Conservation (phyloP, 305 asterid species). For the Fraxinus paxiana region DNA sequence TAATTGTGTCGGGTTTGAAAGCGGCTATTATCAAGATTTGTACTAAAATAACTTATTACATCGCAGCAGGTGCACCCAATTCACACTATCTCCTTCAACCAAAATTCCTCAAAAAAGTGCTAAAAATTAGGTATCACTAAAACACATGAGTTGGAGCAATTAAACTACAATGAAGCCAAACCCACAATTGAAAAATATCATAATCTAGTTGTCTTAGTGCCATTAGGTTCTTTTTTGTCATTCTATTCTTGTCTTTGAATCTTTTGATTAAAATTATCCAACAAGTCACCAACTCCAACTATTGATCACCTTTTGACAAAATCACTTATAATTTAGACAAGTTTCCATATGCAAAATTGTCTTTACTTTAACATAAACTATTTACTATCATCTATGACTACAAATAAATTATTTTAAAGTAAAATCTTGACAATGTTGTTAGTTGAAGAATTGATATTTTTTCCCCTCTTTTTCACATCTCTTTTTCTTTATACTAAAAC, state of each 20-base stretch:
- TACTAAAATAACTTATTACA: not conserved
- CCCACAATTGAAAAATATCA: constrained; percentile 25
- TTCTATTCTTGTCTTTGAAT: constrained; percentile 38
- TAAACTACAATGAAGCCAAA: constrained; percentile 27
- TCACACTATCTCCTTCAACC: not conserved
- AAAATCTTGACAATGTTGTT: not conserved
- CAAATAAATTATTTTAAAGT: not conserved
- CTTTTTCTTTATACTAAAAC: not conserved
- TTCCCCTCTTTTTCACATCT: not conserved
- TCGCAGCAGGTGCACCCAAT: not conserved
- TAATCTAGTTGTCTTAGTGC: constrained; percentile 28
- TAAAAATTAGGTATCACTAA: not conserved
- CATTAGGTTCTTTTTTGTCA: constrained; percentile 34
- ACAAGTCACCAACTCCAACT: constrained; percentile 58
- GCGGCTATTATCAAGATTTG: not conserved
- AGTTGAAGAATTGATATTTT: not conserved
- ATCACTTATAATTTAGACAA: constrained; percentile 26
- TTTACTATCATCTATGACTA: not conserved
- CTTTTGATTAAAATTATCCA: constrained; percentile 17
- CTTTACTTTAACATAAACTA: constrained; percentile 24
- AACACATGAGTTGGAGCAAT: constrained; percentile 1
- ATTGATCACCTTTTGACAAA: constrained; percentile 40
- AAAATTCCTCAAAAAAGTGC: not conserved
- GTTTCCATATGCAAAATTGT: constrained; percentile 25
- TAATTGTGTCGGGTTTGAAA: not conserved